Evolutionary conservation across 352 stramenopile genomes (phyloP).

Genomic region (Bremia lactucae): DNA sequence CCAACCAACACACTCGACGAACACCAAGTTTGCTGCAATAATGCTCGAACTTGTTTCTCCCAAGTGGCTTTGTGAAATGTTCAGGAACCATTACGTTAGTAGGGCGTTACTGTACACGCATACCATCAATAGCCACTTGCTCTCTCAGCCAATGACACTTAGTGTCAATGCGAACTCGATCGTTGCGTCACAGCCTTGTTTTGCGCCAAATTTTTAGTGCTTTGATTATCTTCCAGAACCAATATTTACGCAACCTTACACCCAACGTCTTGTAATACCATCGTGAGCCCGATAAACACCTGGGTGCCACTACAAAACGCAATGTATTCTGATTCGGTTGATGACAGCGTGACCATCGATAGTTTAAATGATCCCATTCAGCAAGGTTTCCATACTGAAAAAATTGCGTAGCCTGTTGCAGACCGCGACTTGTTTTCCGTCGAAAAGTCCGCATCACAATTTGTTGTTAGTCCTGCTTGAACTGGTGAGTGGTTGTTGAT

Average conservation of each 20-base stretch:
- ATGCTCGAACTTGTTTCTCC: too few relatives aligned
- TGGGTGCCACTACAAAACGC: neutral
- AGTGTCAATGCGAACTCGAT: neutral
- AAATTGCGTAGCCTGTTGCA: neutral
- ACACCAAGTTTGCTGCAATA: too few relatives aligned
- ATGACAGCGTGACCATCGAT: neutral
- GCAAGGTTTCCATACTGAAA: too few relatives aligned
- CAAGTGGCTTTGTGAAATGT: too few relatives aligned
- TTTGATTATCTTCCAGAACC: neutral
- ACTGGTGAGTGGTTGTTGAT: too few relatives aligned
- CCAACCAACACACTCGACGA: too few relatives aligned
- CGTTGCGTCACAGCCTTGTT: neutral
- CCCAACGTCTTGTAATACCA: neutral
- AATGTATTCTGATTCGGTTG: conserved; percentile 1
- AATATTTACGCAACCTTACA: neutral
- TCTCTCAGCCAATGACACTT: conserved; percentile 3
- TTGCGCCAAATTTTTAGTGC: neutral
- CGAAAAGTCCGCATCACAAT: neutral
- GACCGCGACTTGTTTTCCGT: neutral
- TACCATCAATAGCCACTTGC: neutral
- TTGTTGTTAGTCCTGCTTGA: neutral
- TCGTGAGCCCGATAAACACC: neutral
- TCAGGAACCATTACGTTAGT: too few relatives aligned
- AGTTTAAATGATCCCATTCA: neutral
- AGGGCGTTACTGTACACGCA: neutral